Base-by-base conservation (phyloP, 75 land plant species). In the Cryptomeria japonica region DNA sequence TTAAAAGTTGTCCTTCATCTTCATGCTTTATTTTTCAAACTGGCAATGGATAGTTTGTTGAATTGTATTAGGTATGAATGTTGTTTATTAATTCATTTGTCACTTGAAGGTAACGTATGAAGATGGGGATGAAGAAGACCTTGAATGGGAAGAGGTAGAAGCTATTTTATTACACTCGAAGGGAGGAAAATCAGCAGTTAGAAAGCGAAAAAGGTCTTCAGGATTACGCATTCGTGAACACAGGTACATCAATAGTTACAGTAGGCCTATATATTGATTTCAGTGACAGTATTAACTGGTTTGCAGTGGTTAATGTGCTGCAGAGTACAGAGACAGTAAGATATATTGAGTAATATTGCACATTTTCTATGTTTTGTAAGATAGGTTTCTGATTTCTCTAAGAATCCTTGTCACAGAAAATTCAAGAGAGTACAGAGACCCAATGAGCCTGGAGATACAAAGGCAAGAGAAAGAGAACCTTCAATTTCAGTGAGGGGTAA, bases 101-200 rank as follows among this genome's bases (percentile, higher is more conserved):
- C 49, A 32, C 32, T 58, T 46, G 46, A 58, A 92, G 93, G 93
- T 92, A 77, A 80, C 16, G 12, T 92, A 92, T 87, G 92, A 92
- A 49, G 93, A 92, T 85, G 93, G 88, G 15, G 92, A 92, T 86
- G 89, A 90, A 86, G 93, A 92, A 64, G 92, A 90, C 46, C 89
- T 92, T 31, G 90, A 89, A 38, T 76, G 86, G 31, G 64, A 86
- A 58, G 93, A 92, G 37, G 28, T 90, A 16, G 77, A 88, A 64
- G 36, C 87, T n/a, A 38, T 88, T 16, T 37, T 92, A 47, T 42
- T 90, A 51, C 68, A 58, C 9, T 49, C 38, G 34, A 86, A 85
- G 38, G 88, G 79, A 72, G 92, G 77, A 13, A 85, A 91, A 56
- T 53, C 83, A 73, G 55, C 83, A 73, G 39, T 47, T 8, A 22